phyloP scores from a whole-genome alignment of 257 asterid genomes.

The Rubia yunnanensis region DNA sequence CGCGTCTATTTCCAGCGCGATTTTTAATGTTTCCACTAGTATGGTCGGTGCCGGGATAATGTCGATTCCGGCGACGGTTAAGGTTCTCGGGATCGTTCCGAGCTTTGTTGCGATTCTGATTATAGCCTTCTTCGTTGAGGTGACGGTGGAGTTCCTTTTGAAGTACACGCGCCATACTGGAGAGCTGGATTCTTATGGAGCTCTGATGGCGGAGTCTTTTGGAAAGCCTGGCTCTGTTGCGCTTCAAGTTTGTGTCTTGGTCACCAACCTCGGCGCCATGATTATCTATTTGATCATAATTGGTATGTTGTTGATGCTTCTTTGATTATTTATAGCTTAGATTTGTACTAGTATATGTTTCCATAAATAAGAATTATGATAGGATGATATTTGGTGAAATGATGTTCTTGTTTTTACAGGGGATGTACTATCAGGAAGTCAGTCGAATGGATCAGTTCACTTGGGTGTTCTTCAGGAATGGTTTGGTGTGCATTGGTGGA shows the following conservation, averaged over 20 bases:
- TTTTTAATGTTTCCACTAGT: constrained; percentile 80
- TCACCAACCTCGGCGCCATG: constrained; percentile 88
- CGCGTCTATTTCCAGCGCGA: constrained; percentile 73
- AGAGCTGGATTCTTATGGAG: constrained; percentile 64
- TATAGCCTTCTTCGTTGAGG: constrained; percentile 73
- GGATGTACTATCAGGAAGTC: constrained; percentile 83
- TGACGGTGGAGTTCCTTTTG: constrained; percentile 80
- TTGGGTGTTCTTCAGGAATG: constrained; percentile 86
- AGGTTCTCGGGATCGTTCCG: constrained; percentile 83
- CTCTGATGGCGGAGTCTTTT: constrained; percentile 86
- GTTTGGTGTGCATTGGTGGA: constrained; percentile 98
- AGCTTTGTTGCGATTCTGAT: constrained; percentile 57
- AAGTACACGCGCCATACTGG: constrained; percentile 56
- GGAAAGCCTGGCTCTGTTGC: constrained; percentile 75
- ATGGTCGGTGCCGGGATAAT: constrained; percentile 97
- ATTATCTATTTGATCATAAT: constrained; percentile 85
- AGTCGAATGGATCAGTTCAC: constrained; percentile 65
- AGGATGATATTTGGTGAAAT: background rate
- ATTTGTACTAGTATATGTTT: too few relatives aligned
- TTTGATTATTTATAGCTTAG: background rate
- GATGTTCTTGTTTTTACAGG: constrained; percentile 48
- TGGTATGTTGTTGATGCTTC: constrained; percentile 30
- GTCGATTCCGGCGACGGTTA: constrained; percentile 91
- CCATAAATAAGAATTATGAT: background rate
- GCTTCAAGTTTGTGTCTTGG: constrained; percentile 78